Conservation (phyloP, 2,329 filamentous ascomycete genomes). For the Akanthomyces lecanii region DNA sequence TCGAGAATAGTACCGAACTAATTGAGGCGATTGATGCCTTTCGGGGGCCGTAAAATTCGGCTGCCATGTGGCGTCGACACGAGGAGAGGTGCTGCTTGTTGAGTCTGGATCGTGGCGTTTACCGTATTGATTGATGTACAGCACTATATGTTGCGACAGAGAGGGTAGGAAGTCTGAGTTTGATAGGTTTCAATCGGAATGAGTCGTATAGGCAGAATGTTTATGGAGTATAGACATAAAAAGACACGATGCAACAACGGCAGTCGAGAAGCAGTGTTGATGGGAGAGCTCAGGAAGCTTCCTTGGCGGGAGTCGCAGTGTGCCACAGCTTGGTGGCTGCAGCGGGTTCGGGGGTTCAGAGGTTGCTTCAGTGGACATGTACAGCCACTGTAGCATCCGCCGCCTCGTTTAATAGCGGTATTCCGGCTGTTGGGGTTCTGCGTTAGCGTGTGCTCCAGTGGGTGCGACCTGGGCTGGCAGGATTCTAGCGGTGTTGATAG, state of each 20-base stretch:
- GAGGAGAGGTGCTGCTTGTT: not conserved
- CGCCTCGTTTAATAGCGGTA: not conserved
- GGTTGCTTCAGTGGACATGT: not conserved
- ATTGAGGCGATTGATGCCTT: not conserved
- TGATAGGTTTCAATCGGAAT: no score
- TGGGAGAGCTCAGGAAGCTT: not conserved
- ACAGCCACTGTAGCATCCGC: not conserved
- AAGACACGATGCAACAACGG: not conserved
- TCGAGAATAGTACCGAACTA: not conserved
- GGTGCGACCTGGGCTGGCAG: no score
- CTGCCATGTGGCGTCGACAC: not conserved
- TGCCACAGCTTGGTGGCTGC: not conserved
- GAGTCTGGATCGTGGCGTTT: not conserved
- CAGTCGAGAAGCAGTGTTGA: not conserved
- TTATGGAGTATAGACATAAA: not conserved
- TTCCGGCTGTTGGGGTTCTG: not conserved
- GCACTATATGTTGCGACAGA: not conserved
- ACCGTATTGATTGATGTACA: no score
- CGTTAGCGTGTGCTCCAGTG: not conserved
- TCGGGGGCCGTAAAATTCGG: slow-evolving; percentile 6
- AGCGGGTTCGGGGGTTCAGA: not conserved
- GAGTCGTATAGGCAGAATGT: no score
- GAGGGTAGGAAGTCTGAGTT: not conserved
- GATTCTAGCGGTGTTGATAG: not conserved
- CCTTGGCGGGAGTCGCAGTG: not conserved